phyloP scores from a whole-genome alignment of 2,329 filamentous ascomycete genomes.

The Exophiala bonariae region DNA sequence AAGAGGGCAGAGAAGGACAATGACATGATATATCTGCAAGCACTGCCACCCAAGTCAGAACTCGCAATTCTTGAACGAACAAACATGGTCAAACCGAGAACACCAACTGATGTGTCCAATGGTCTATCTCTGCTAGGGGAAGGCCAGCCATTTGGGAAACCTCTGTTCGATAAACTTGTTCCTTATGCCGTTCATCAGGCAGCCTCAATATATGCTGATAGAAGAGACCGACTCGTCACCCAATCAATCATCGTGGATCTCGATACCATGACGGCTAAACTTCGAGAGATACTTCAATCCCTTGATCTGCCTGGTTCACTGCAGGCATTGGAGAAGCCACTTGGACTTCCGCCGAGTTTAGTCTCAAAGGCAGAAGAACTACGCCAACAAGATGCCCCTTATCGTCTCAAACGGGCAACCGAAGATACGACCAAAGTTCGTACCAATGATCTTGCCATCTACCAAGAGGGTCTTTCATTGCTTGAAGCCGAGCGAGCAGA shows the following conservation, averaged over 20 bases:
- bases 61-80: slow-evolving; percentile 82
- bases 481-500: slow-evolving; percentile 79
- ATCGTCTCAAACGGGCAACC: slow-evolving; percentile 74
- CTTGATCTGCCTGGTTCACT: slow-evolving; percentile 88
- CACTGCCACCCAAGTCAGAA: slow-evolving; percentile 85
- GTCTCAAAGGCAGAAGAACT: slow-evolving; percentile 93
- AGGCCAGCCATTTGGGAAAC: slow-evolving; percentile 75
- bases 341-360: slow-evolving; percentile 81
- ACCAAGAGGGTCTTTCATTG: slow-evolving; percentile 78
- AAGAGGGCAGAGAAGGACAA: slow-evolving; percentile 93
- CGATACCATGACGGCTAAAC: slow-evolving; percentile 74
- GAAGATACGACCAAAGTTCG: slow-evolving; percentile 91
- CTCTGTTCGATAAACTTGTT: slow-evolving; percentile 86
- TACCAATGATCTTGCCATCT: slow-evolving; percentile 71
- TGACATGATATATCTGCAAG: slow-evolving; percentile 85
- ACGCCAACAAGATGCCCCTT: slow-evolving; percentile 82
- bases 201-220: slow-evolving; percentile 91
- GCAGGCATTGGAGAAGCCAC: slow-evolving; percentile 90
- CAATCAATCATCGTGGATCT: slow-evolving; percentile 82
- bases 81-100: slow-evolving; percentile 78
- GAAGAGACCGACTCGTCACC: slow-evolving; percentile 86
- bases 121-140: slow-evolving; percentile 80
- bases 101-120: slow-evolving; percentile 78
- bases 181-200: slow-evolving; percentile 95
- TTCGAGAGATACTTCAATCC: slow-evolving; percentile 77